Evolutionary conservation across 371 early-diverging fungal species (phyloP), one percentile per base, ranked within the genome.

Genomic region (Mortierella sp.): DNA sequence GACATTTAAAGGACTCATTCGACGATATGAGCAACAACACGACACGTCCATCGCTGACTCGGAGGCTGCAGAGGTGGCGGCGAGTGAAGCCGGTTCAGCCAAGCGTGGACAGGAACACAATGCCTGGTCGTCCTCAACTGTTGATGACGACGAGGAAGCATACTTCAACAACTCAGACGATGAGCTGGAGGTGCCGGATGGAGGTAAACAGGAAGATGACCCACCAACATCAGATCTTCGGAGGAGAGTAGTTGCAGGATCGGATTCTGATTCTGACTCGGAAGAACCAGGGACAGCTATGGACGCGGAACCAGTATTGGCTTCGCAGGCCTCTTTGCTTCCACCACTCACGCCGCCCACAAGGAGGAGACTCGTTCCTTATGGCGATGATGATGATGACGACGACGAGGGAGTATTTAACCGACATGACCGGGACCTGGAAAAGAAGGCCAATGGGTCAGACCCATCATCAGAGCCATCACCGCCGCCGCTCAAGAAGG

Each of bases 161-260:
- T 98, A 97, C 80, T 96, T 97, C 82, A 95, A 96, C 83, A 89
- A 91, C 7, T 90, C 92, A 0, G 95, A 96, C 52, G 96, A 94
- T 28, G 93, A 91, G 72, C 90, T 91, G 28, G 88, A 84, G n/a
- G 83, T 78, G 13, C 75, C 79, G 31, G 77, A 87, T 42, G 83
- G 80, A 57, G 82, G 82, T 44, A 80, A 80, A 52, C 79, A 79
- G 9, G 87, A 82, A 50, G 82, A 85, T 44, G 82, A 85, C 26
- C 86, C 86, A 38, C 80, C 86, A 19, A 78, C 77, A 1, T 85
- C 86, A 1, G 86, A 85, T 52, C 77, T 81, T 11, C 47, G 86
- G 75, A 85, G 82, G 57, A 74, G 86, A 47, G 82, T 77, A 31
- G 75, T 68, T 68, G 68, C 68, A 48, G 55, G 81, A 74, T 68